Conservation (phyloP, 2,329 filamentous ascomycete species). For the Fusarium decemcellulare region DNA sequence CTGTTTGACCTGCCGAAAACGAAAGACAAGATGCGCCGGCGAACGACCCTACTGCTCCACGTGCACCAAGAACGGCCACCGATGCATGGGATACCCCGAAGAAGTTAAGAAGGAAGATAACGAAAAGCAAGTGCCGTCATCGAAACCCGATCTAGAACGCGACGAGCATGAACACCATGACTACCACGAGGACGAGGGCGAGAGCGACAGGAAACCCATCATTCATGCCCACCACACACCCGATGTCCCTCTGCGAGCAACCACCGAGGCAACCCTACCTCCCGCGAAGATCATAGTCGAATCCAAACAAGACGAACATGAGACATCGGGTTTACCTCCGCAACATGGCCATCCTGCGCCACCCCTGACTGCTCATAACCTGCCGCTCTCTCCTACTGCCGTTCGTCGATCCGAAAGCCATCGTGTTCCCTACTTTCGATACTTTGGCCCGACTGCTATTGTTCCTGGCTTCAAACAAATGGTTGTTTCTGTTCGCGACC, state of each 20-base stretch:
- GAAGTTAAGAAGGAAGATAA: slow-evolving; percentile 60
- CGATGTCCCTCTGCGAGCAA: slow-evolving; percentile 24
- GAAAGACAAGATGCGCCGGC: slow-evolving; percentile 82
- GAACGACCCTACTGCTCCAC: slow-evolving; percentile 81
- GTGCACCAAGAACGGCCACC: slow-evolving; percentile 79
- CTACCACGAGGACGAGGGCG: slow-evolving; percentile 54
- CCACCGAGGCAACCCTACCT: slow-evolving; percentile 20
- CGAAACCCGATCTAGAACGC: slow-evolving; percentile 27
- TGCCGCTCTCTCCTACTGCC: slow-evolving; percentile 56
- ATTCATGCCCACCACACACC: slow-evolving; percentile 25
- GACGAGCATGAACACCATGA: slow-evolving; percentile 48
- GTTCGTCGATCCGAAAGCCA: slow-evolving; percentile 68
- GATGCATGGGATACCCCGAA: slow-evolving; percentile 77
- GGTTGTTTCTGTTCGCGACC: slow-evolving; percentile 82
- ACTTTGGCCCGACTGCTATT: slow-evolving; percentile 92
- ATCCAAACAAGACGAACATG: slow-evolving; percentile 21
- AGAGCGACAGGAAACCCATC: slow-evolving; percentile 49
- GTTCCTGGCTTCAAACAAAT: slow-evolving; percentile 94
- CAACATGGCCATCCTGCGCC: slow-evolving; percentile 21
- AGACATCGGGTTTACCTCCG: slow-evolving; percentile 12
- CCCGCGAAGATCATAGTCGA: slow-evolving; percentile 25
- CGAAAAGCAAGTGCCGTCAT: slow-evolving; percentile 39
- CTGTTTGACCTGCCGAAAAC: slow-evolving; percentile 73
- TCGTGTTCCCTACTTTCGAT: slow-evolving; percentile 89
- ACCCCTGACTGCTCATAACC: slow-evolving; percentile 40